Evolutionary conservation across 2,329 filamentous ascomycete genomes (phyloP), one percentile per base, ranked within the genome.

Genomic region (Nemania bipapillata): DNA sequence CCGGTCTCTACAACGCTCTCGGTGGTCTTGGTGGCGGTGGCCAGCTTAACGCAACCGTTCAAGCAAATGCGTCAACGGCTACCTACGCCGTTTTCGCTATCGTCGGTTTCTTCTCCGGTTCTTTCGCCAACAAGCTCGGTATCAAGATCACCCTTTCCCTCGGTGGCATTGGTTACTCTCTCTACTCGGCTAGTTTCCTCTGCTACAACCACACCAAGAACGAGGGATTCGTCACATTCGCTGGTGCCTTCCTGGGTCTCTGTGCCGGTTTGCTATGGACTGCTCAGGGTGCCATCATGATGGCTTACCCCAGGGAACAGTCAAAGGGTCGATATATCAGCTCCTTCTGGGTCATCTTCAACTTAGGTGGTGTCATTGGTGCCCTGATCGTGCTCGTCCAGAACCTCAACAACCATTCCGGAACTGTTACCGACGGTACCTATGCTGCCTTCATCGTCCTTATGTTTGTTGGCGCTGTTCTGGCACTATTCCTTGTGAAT

Each of bases 281-380:
- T 37, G 92, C 91, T 0, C 92, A 95, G 81, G 92, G 92, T 68
- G 90, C 91, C 67, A 92, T 95, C 77, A 94, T 95, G 91, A 95
- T 97, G 89, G 90, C 92, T 47, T 97, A 97, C 79, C 94, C 94
- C 1, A 84, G 87, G 22, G 94, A 97, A 81, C 80, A 88, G 37
- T 87, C 89, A 72, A 97, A 97, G 85, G 94, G 94, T 52, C 90
- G 90, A 68, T 97, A 94, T 80, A 97, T 97, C 79, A 92, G 92
- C 69, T 90, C 89, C 83, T 97, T 97, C 82, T 97, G 94, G 94
- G 90, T 94, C 79, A 96, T 97, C 76, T 97, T 97, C 86, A 97
- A 97, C 81, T 81, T 94, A 67, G 94, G 94, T 74, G 94, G 90
- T 75, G 94, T 97, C 69, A 93, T 97, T 79, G 94, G 94, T 70